Evolutionary conservation across 2,329 filamentous ascomycete genomes (phyloP).

Genomic region (Chaetomium globosum): DNA sequence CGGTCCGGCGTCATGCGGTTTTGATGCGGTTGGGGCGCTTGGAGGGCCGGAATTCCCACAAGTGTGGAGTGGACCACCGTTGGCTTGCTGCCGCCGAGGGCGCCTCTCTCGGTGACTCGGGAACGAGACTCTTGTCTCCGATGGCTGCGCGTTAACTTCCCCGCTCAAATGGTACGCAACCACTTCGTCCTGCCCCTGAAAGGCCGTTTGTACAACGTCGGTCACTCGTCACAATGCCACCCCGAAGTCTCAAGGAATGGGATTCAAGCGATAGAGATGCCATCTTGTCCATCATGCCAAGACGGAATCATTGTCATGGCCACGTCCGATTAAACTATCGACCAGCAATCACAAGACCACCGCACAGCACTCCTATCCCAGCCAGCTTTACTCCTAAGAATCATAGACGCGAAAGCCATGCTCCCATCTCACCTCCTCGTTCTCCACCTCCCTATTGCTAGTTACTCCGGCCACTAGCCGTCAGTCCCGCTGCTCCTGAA

Average conservation of each 20-base stretch:
- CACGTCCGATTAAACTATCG: background rate
- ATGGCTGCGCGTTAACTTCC: background rate
- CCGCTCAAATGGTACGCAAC: conserved; percentile 6
- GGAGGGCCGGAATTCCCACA: background rate
- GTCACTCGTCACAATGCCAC: background rate
- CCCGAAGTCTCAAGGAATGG: background rate
- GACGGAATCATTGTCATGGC: conserved; percentile 11
- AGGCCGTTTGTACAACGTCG: background rate
- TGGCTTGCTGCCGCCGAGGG: too few species aligned
- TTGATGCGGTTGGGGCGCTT: conserved; percentile 5
- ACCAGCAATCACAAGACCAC: background rate
- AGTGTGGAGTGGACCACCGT: background rate
- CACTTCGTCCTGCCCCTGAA: conserved; percentile 9
- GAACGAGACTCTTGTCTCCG: background rate
- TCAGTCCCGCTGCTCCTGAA: conserved; percentile 95
- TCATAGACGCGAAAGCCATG: background rate
- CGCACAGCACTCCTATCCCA: background rate
- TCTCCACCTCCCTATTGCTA: background rate
- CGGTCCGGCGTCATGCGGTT: conserved; percentile 14
- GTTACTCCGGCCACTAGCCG: conserved; percentile 50
- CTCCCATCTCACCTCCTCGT: background rate
- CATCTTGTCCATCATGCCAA: background rate
- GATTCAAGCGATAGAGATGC: background rate
- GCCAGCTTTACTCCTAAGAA: background rate
- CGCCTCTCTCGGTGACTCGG: conserved; percentile 4